Percentiles rank a stretch among this genome's conserved stretches.
Evolutionary conservation across 2,329 filamentous ascomycete species (phyloP).

Genomic region (Fusarium chuoi): DNA sequence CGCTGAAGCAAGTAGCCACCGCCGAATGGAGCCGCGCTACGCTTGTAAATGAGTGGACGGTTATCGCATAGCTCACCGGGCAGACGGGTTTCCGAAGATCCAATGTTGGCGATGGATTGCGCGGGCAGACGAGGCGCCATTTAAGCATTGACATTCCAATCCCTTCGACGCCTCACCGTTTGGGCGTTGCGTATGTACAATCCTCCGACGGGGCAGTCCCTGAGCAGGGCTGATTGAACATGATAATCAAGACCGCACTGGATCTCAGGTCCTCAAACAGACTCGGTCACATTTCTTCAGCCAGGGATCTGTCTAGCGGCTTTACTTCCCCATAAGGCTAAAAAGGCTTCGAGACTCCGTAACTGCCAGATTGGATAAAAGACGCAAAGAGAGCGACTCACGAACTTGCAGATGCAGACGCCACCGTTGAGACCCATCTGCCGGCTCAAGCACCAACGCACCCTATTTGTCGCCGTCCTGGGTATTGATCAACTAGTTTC

Average conservation of each 20-base stretch:
- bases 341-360: slow-evolving; percentile 19
- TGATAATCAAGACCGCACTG: not conserved
- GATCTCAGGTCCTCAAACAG: not conserved
- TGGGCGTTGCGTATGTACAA: not conserved
- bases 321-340: slow-evolving; percentile 23
- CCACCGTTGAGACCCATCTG: slow-evolving; percentile 31
- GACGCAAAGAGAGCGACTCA: slow-evolving; percentile 34
- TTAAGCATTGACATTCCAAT: slow-evolving; percentile 21
- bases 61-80: not conserved
- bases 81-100: not conserved
- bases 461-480: slow-evolving; percentile 37
- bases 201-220: slow-evolving; percentile 3
- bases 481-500: slow-evolving; percentile 38
- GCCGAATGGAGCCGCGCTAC: slow-evolving; percentile 17
- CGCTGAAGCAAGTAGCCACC: slow-evolving; percentile 28
- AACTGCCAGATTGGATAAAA: slow-evolving; percentile 27
- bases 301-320: slow-evolving; percentile 5
- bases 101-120: slow-evolving; percentile 1
- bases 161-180: slow-evolving; percentile 35
- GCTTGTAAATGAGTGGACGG: not conserved
- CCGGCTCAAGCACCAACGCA: slow-evolving; percentile 12
- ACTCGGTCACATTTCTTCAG: not conserved
- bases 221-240: not conserved
- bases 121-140: slow-evolving; percentile 2
- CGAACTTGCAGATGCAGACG: slow-evolving; percentile 27